Conservation (phyloP, 1,139 yeast genomes). For the Pichia sp. region DNA sequence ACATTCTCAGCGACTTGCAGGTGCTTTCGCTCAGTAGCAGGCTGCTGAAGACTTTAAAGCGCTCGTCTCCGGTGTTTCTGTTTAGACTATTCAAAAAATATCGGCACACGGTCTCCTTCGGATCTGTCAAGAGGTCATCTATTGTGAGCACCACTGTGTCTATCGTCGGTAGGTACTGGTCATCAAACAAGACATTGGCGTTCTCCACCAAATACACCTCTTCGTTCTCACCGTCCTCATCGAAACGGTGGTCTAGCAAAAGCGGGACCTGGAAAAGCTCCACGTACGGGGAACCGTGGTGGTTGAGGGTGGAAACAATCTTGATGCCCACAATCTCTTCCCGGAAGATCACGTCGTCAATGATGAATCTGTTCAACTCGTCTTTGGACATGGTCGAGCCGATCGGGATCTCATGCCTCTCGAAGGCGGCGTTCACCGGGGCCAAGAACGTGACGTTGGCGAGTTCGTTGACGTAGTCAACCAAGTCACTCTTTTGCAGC, state of each 20-base stretch:
- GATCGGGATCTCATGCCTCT: slow-evolving; percentile 8
- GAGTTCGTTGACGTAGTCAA: slow-evolving; percentile 63
- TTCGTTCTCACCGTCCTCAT: slow-evolving; percentile 12
- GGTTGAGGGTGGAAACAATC: slow-evolving; percentile 24
- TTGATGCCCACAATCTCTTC: slow-evolving; percentile 29
- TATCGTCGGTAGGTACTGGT: slow-evolving; percentile 63
- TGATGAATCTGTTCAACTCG: slow-evolving; percentile 29
- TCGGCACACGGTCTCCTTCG: slow-evolving; percentile 20
- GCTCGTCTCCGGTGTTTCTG: slow-evolving; percentile 18
- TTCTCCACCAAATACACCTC: slow-evolving; percentile 41
- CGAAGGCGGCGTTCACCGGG: slow-evolving; percentile 81
- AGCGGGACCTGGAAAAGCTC: slow-evolving; percentile 26
- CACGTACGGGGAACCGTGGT: slow-evolving; percentile 21
- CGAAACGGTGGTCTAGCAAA: slow-evolving; percentile 22
- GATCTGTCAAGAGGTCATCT: slow-evolving; percentile 41
- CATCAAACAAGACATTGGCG: slow-evolving; percentile 55
- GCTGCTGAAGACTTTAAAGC: slow-evolving; percentile 19
- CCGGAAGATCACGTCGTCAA: slow-evolving; percentile 29
- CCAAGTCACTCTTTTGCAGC: slow-evolving; percentile 61
- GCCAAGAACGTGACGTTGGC: slow-evolving; percentile 75
- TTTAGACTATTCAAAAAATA: slow-evolving; percentile 16
- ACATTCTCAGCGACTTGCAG: slow-evolving; percentile 19
- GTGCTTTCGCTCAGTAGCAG: slow-evolving; percentile 19
- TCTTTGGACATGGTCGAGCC: slow-evolving; percentile 12
- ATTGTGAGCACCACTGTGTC: slow-evolving; percentile 74